Percentiles rank a stretch among this genome's conserved stretches.
phyloP scores from a whole-genome alignment of 192 early-diverging fungal genomes.

The Backusella parvicylindrica region DNA sequence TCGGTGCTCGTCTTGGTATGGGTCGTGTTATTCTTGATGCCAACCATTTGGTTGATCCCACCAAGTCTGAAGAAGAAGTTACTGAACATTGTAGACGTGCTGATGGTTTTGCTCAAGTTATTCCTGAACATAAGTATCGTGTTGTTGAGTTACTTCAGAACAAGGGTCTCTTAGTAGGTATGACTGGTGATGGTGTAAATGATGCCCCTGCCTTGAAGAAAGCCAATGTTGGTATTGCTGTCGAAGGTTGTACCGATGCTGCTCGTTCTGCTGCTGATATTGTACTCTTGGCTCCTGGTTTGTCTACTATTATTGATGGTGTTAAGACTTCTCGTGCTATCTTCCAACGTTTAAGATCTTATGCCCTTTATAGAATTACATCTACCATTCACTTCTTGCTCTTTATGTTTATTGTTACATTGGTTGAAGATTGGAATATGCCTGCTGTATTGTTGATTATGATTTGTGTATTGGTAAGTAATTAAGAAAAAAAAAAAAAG shows the following conservation, averaged over 20 bases:
- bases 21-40: conserved; percentile 84
- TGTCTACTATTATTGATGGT: conserved; percentile 89
- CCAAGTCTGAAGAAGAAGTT: conserved; percentile 61
- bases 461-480: conserved; percentile 71
- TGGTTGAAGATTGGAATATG: conserved; percentile 78
- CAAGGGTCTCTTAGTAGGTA: conserved; percentile 72
- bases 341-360: conserved; percentile 88
- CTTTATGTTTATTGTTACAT: conserved; percentile 88
- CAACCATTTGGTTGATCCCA: conserved; percentile 63
- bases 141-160: conserved; percentile 88
- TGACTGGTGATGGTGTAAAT: conserved; percentile 97
- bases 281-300: conserved; percentile 80
- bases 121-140: conserved; percentile 92
- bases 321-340: conserved; percentile 82
- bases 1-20: conserved; percentile 83
- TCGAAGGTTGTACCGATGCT: conserved; percentile 88
- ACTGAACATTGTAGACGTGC: conserved; percentile 75
- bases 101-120: conserved; percentile 93
- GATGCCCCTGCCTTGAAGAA: conserved; percentile 95
- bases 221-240: conserved; percentile 93
- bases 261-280: conserved; percentile 92
- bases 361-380: conserved; percentile 88
- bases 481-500: background rate
- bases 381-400: conserved; percentile 92
- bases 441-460: conserved; percentile 80